Conservation (phyloP, 805 yeast species). For the Metschnikowia dekortorum region DNA sequence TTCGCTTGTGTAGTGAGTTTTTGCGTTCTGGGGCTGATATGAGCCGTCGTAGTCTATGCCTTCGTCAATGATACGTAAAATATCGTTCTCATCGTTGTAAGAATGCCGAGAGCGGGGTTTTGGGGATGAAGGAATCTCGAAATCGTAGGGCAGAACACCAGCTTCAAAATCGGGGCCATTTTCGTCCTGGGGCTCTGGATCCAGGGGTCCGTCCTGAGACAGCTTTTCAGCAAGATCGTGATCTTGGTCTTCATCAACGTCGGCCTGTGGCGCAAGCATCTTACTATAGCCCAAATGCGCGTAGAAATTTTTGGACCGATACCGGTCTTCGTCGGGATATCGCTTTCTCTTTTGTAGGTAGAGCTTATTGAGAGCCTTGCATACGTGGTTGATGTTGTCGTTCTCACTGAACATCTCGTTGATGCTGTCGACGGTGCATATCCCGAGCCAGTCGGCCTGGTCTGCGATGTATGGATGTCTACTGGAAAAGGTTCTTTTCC, state of each 20-base stretch:
- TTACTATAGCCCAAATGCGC: conserved; percentile 28
- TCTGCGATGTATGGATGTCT: conserved; percentile 43
- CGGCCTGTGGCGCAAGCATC: conserved; percentile 11
- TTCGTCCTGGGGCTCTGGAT: conserved; percentile 4
- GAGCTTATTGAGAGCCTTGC: conserved; percentile 31
- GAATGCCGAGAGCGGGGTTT: neutral
- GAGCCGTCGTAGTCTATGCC: neutral
- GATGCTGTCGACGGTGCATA: conserved; percentile 31
- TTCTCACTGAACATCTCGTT: conserved; percentile 35
- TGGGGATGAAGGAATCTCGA: conserved; percentile 6
- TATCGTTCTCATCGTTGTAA: neutral
- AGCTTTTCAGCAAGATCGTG: neutral
- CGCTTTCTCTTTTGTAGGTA: conserved; percentile 28
- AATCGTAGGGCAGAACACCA: conserved; percentile 12
- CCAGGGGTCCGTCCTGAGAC: conserved; percentile 8
- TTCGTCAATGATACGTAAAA: conserved; percentile 1
- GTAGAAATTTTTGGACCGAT: conserved; percentile 35
- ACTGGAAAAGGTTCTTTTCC: conserved; percentile 41
- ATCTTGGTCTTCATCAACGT: conserved; percentile 4
- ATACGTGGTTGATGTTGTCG: conserved; percentile 28
- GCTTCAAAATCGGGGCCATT: neutral
- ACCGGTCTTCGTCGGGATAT: conserved; percentile 38
- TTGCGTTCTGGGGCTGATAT: neutral
- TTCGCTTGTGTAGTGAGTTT: neutral
- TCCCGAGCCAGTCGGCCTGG: conserved; percentile 41